Percentiles rank a stretch among this genome's conserved stretches.
Evolutionary conservation across 2,329 filamentous ascomycete genomes (phyloP).

Genomic region (Phaeoacremonium minimum): DNA sequence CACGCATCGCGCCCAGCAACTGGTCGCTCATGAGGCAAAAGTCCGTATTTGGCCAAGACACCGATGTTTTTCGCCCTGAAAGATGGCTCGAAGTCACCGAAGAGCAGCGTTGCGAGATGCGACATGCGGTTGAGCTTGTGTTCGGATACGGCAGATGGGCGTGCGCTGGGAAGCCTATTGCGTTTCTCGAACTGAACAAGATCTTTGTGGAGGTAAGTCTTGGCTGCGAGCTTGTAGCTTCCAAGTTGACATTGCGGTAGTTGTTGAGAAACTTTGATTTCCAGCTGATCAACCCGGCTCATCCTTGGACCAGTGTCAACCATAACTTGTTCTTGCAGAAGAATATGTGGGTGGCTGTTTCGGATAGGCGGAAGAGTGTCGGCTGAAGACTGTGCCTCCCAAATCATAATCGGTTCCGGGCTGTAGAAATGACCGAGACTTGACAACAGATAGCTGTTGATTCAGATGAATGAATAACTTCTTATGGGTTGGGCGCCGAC

Average conservation of each 20-base stretch:
- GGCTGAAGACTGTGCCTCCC: not conserved
- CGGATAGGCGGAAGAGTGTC: not conserved
- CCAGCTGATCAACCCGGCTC: conserved; percentile 3
- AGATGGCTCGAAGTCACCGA: conserved; percentile 48
- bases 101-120: conserved; percentile 21
- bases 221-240: not conserved
- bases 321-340: not conserved
- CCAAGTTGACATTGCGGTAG: not conserved
- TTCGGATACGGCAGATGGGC: conserved; percentile 33
- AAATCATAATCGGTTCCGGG: no score
- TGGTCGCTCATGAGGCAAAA: conserved; percentile 6
- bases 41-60: conserved; percentile 39
- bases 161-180: conserved; percentile 38
- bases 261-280: conserved; percentile 9
- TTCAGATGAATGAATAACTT: no score
- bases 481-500: no score
- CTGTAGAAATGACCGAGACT: no score
- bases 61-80: conserved; percentile 55
- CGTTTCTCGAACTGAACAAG: conserved; percentile 38
- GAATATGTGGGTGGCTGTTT: not conserved
- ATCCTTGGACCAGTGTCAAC: conserved; percentile 2
- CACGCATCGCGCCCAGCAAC: conserved; percentile 13
- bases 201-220: conserved; percentile 29
- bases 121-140: conserved; percentile 26
- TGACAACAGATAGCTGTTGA: no score